Base-by-base conservation (phyloP, 495 filamentous ascomycete genomes). In the Podospora pseudopauciseta region DNA sequence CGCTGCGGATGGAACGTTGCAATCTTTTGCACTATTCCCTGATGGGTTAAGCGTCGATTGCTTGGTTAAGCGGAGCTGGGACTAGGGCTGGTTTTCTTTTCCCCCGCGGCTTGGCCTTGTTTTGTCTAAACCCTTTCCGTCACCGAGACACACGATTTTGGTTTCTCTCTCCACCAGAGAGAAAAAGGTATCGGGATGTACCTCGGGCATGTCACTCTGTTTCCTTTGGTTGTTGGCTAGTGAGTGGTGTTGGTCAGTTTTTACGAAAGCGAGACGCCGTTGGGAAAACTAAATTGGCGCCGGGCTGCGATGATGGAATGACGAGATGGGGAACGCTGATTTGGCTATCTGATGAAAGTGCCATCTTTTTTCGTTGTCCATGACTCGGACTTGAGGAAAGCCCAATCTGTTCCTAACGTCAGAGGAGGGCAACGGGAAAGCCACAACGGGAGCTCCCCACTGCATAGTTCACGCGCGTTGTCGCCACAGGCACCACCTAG, bases 61-160 rank as follows among this genome's bases (percentile, higher is more conserved):
- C 15, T 55, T 27, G 19, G 18, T 56, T 65, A 54, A 18, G 49
- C 34, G 23, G 19, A 58, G 49, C 63, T 27, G n/a, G 15, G 15
- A 15, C 28, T 34, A 16, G 28, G 26, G 19, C 26, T 23, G 23
- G 23, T 15, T 39, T 20, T 16, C 5, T n/a, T 18, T 26, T 63
- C 61, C 63, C 68, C 63, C 68, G 68, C 68, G 59, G 65, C 59
- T 66, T 69, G 68, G 68, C 63, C 20, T 39, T 58, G 26, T n/a
- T 23, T 23, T 23, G 23, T 23, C 30, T 65, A 63, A 70, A 44
- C 27, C 64, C 32, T 15, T 26, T 70, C 62, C 58, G 68, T 70
- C 49, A 70, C 68, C 68, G 67, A 69, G 63, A 27, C 30, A 49
- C 39, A 49, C 5, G 13, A 49, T 49, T 49, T 49, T 0, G 9